Conservation (phyloP, 768 basidiomycete species). For the Tulasnella sp. region DNA sequence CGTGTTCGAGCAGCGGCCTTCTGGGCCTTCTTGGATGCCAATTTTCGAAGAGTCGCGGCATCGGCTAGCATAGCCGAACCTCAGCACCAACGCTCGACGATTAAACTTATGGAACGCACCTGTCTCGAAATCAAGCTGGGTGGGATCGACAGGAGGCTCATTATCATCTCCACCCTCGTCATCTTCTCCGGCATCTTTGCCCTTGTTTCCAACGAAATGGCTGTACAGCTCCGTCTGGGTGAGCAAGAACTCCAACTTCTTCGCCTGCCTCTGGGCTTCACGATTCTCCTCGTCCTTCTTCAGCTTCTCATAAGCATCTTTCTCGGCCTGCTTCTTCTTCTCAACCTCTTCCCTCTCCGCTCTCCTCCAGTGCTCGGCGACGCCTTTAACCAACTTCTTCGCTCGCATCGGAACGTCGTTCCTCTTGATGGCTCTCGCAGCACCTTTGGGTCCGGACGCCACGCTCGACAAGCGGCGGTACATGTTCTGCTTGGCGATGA, state of each 20-base stretch:
- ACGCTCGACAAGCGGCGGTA: slow-evolving; percentile 57
- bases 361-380: slow-evolving; percentile 96
- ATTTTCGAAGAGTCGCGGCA: slow-evolving; percentile 18
- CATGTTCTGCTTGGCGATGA: slow-evolving; percentile 62
- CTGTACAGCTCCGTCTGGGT: slow-evolving; percentile 98
- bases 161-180: slow-evolving; percentile 41
- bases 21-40: slow-evolving; percentile 22
- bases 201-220: slow-evolving; percentile 97
- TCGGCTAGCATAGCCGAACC: not conserved
- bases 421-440: not conserved
- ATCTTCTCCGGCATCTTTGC: slow-evolving; percentile 50
- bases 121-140: slow-evolving; percentile 30
- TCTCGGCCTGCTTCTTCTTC: slow-evolving; percentile 86
- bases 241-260: slow-evolving; percentile 97
- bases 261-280: slow-evolving; percentile 87
- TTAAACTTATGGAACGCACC: slow-evolving; percentile 35
- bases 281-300: slow-evolving; percentile 89
- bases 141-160: slow-evolving; percentile 16
- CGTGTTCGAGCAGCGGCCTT: slow-evolving; percentile 20
- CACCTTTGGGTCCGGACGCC: not conserved
- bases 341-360: slow-evolving; percentile 97
- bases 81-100: slow-evolving; percentile 1
- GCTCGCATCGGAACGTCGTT: slow-evolving; percentile 60
- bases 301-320: slow-evolving; percentile 83
- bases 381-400: slow-evolving; percentile 88